phyloP scores from a whole-genome alignment of 495 filamentous ascomycete species.

The Penicillium pulvis region DNA sequence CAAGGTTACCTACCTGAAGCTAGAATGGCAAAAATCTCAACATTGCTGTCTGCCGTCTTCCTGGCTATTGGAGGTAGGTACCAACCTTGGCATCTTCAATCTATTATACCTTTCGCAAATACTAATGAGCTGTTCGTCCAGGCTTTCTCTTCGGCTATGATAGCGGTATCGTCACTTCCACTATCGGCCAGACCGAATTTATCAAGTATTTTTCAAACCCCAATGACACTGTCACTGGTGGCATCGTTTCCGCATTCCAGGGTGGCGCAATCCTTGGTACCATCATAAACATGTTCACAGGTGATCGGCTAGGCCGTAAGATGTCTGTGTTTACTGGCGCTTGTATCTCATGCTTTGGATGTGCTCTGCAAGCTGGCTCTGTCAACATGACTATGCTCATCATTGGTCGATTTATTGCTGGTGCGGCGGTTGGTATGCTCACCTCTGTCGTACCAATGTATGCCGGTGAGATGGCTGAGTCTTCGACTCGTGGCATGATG shows the following conservation, averaged over 20 bases:
- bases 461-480: constrained; percentile 33
- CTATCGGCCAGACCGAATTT: constrained; percentile 47
- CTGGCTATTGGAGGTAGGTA: constrained; percentile 32
- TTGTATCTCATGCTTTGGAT: constrained; percentile 45
- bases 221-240: constrained; percentile 41
- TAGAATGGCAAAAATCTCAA: constrained; percentile 20
- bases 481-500: constrained; percentile 25
- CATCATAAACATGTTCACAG: constrained; percentile 43
- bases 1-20: neutral
- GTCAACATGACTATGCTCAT: constrained; percentile 54
- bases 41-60: constrained; percentile 29
- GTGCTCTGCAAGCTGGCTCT: constrained; percentile 52
- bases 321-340: constrained; percentile 51
- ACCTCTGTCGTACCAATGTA: constrained; percentile 53
- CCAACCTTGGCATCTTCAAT: neutral
- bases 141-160: constrained; percentile 57
- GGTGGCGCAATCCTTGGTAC: constrained; percentile 53
- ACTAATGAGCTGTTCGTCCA: neutral
- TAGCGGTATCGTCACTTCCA: constrained; percentile 54
- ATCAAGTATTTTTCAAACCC: constrained; percentile 38
- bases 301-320: constrained; percentile 49
- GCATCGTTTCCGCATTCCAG: constrained; percentile 48
- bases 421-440: constrained; percentile 51
- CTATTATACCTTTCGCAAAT: neutral
- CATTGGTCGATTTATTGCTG: constrained; percentile 51